Evolutionary conservation across 495 filamentous ascomycete genomes (phyloP), one percentile per base, ranked within the genome.

Genomic region (Penicillium nucicola): DNA sequence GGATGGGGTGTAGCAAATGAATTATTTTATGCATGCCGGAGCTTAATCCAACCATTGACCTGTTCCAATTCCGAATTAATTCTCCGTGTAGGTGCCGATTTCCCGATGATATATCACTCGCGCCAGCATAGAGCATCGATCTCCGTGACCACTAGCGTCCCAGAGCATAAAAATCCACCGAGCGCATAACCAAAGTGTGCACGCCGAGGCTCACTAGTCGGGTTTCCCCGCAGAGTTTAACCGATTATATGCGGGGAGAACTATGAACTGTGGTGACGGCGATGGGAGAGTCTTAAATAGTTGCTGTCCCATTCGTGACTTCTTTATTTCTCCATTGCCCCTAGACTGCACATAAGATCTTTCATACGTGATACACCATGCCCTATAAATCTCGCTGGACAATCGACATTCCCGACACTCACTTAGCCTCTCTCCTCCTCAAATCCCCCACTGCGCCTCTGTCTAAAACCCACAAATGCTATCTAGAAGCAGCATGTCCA

Each of bases 401-500:
- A 8, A 62, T 79, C 28, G 57, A 75, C 34, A 69, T 81, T 35
- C 80, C 79, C 5, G 56, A 72, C 33, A 59, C 66, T 33, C 72
- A 78, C 38, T 65, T 83, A 28, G 77, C 80, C 5, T 66, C 77
- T 7, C 67, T 74, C 37, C 55, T 83, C 33, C 75, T 82, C 50
- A 66, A 55, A 5, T 78, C 76, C 2, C 77, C 77, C 3, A 71
- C 67, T 14, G 66, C 64, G 5, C 54, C 67, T 9, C 69, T 81
- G 2, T 74, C 72, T n/a, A 61, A 66, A 23, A 72, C 66, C 12
- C 60, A 72, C 11, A 63, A 55, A 49, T 66, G 62, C 42, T 72
- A 76, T 60, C 74, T 85, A 12, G 84, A 88, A 50, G 75, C 76
- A 9, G 72, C 77, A 12, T 67, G 72, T 1, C 80, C 83, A 12